Evolutionary conservation across 352 stramenopile species (phyloP).

Genomic region (Phytophthora macrochlamydospora): DNA sequence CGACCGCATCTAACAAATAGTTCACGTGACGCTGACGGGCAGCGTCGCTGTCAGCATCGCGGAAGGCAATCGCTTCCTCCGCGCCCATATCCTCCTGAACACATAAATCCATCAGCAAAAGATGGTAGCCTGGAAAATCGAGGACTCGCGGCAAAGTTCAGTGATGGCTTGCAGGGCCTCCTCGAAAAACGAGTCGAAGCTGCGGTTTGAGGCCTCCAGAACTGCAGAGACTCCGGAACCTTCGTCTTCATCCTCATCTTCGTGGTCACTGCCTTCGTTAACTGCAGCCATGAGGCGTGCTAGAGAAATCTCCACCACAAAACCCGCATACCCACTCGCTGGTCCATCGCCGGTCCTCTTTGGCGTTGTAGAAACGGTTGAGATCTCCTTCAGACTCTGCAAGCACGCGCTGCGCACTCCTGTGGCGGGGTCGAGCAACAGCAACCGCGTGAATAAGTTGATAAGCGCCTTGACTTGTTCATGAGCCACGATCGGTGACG

Average conservation of each 20-base stretch:
- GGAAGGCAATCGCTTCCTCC: slow-evolving; percentile 37
- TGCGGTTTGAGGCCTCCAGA: slow-evolving; percentile 54
- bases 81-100: slow-evolving; percentile 31
- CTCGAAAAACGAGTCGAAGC: slow-evolving; percentile 68
- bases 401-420: slow-evolving; percentile 76
- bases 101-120: slow-evolving; percentile 72
- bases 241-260: slow-evolving; percentile 38
- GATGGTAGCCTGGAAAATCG: slow-evolving; percentile 85
- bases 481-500: slow-evolving; percentile 73
- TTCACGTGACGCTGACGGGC: slow-evolving; percentile 44
- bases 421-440: slow-evolving; percentile 65
- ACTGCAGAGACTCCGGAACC: slow-evolving; percentile 36
- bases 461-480: slow-evolving; percentile 72
- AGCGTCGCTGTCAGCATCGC: slow-evolving; percentile 31
- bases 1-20: slow-evolving; percentile 70
- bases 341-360: slow-evolving; percentile 20
- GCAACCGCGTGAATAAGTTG: slow-evolving; percentile 72
- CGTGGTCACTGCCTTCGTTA: slow-evolving; percentile 37
- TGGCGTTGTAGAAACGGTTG: slow-evolving; percentile 50
- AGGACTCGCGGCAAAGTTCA: slow-evolving; percentile 69
- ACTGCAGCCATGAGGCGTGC: slow-evolving; percentile 68
- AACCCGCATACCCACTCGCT: slow-evolving; percentile 63
- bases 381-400: slow-evolving; percentile 71
- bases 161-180: slow-evolving; percentile 77
- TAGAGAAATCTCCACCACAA: slow-evolving; percentile 80